Conservation (phyloP, 495 filamentous ascomycete species). For the Cercophora scortea region DNA sequence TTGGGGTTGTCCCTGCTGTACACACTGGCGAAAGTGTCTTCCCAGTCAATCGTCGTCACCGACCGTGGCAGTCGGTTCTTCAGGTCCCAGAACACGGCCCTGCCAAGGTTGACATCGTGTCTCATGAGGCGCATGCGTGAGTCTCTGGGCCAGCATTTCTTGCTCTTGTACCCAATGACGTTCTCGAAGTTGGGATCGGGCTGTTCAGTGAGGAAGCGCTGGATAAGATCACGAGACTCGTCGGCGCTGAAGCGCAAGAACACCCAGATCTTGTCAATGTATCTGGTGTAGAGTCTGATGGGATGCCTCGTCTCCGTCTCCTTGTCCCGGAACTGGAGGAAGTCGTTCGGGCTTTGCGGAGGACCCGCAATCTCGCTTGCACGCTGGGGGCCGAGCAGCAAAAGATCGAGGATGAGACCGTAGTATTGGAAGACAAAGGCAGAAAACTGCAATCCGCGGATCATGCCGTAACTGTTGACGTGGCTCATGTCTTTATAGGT, state of each 20-base stretch:
- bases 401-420: slow-evolving; percentile 86
- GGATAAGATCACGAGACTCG: slow-evolving; percentile 91
- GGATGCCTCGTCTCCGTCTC: slow-evolving; percentile 88
- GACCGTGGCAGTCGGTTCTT: slow-evolving; percentile 94
- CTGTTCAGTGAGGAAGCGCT: slow-evolving; percentile 95
- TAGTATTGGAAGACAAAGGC: slow-evolving; percentile 99
- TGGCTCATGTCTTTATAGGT: slow-evolving; percentile 99
- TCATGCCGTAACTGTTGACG: slow-evolving; percentile 97
- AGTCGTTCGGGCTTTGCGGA: slow-evolving; percentile 95
- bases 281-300: slow-evolving; percentile 92
- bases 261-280: slow-evolving; percentile 98
- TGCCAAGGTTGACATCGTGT: slow-evolving; percentile 96
- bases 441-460: slow-evolving; percentile 94
- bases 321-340: slow-evolving; percentile 91
- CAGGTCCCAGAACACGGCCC: slow-evolving; percentile 98
- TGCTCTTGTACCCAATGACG: slow-evolving; percentile 97
- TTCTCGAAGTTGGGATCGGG: slow-evolving; percentile 99
- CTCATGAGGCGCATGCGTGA: slow-evolving; percentile 97
- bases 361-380: slow-evolving; percentile 96
- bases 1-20: slow-evolving; percentile 99
- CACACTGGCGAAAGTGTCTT: slow-evolving; percentile 97
- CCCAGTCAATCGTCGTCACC: slow-evolving; percentile 97
- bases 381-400: slow-evolving; percentile 87
- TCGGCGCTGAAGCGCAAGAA: slow-evolving; percentile 91
- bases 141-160: slow-evolving; percentile 99